Evolutionary conservation across 345 rosid species (phyloP).

Genomic region (Acer yangbiense): DNA sequence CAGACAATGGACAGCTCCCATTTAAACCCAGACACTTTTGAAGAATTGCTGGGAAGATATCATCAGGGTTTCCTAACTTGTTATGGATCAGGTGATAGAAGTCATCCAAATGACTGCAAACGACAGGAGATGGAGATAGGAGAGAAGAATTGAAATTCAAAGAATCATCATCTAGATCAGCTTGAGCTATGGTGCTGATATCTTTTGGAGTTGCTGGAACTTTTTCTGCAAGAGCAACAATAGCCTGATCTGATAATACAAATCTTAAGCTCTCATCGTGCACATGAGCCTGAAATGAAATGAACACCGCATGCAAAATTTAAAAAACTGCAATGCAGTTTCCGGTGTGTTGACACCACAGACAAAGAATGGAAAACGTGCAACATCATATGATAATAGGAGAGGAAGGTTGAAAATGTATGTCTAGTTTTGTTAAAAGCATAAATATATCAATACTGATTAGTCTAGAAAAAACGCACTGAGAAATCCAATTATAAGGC

Average conservation of each 20-base stretch:
- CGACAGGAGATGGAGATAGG: constrained; percentile 63
- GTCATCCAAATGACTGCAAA: constrained; percentile 74
- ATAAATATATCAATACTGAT: not conserved
- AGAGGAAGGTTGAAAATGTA: not conserved
- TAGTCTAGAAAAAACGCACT: not conserved
- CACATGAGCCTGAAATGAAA: constrained; percentile 72
- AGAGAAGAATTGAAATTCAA: constrained; percentile 40
- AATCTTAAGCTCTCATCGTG: constrained; percentile 92
- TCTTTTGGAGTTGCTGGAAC: constrained; percentile 47
- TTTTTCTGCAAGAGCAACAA: constrained; percentile 62
- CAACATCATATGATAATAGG: not conserved
- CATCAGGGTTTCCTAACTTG: constrained; percentile 44
- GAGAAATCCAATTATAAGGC: not conserved
- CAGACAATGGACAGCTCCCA: constrained; percentile 74
- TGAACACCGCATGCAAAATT: constrained; percentile 20
- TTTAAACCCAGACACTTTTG: constrained; percentile 71
- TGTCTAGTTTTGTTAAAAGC: constrained; percentile 6
- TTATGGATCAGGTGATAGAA: constrained; percentile 45
- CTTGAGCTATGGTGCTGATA: constrained; percentile 54
- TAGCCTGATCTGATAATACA: constrained; percentile 81
- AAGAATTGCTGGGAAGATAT: constrained; percentile 48
- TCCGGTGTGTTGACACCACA: constrained; percentile 7
- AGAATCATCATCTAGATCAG: constrained; percentile 55
- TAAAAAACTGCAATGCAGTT: constrained; percentile 7
- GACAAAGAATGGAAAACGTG: not conserved